Evolutionary conservation across 148 eudicot species (phyloP), one percentile per base, ranked within the genome.

Genomic region (Rhododendron ferrugineum): DNA sequence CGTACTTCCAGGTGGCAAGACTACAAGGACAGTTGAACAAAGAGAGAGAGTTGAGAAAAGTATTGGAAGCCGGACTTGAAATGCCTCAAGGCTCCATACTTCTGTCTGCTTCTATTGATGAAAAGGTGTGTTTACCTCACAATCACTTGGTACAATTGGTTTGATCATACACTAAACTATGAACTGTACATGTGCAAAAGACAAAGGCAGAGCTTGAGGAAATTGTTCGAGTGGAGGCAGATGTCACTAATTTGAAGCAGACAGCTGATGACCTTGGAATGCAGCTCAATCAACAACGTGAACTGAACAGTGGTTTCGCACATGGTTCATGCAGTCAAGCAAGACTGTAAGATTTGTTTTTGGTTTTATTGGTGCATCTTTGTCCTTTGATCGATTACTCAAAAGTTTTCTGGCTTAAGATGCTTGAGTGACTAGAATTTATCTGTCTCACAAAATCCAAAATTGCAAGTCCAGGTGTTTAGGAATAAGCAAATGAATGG

Each of bases 31-130:
- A 94, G 88, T 87, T 94, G 87, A 88, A 90, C 75, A 93, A 89
- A 88, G 98, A 97, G 91, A 95, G 90, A 89, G 94, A 97, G 3
- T 80, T 97, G 85, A 90, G 92, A 46, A 86, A 85, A 79, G 89
- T 88, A 72, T 89, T 97, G 84, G 97, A 95, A 92, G 92, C 90
- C 50, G 95, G 90, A 72, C 87, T 89, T 36, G 87, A 78, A 86
- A 79, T 85, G 62, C 82, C 92, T 83, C 88, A 86, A 20, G 82
- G 88, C 54, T 85, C 84, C 52, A 85, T 74, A 26, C 74, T 91
- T 80, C 23, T 85, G 50, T 58, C 92, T 52, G 78, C 90, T 20
- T 66, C 88, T 85, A 56, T 90, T 60, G 92, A 90, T 86, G 92
- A 93, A 84, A 92, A 92, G 98, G 99, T 95, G 15, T 79, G 91